Conservation (phyloP, 1,284 basidiomycete genomes). For the Ceratobasidium sp. region DNA sequence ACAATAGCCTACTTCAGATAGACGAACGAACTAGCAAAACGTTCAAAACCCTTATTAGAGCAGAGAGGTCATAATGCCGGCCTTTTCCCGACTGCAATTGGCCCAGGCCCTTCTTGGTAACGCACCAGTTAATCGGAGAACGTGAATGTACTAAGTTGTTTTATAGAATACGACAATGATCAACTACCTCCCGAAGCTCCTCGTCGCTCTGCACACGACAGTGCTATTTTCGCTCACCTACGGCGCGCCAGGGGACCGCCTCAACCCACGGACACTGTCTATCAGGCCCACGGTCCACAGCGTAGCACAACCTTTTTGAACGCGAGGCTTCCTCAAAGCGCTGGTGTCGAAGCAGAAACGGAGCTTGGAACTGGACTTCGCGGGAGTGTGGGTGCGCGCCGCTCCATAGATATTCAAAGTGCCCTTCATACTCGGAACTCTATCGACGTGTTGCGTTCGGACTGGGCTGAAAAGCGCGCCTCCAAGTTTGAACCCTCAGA, state of each 20-base stretch:
- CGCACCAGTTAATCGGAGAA: constrained; percentile 36
- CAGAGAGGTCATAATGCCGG: constrained; percentile 47
- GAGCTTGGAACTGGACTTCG: constrained; percentile 74
- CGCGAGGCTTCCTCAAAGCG: constrained; percentile 67
- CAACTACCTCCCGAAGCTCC: constrained; percentile 64
- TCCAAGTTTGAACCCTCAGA: constrained; percentile 16
- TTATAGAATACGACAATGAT: constrained; percentile 82
- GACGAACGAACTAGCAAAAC: background rate
- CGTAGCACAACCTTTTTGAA: constrained; percentile 62
- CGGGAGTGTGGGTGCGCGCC: constrained; percentile 58
- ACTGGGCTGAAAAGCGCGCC: constrained; percentile 25
- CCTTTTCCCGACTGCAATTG: constrained; percentile 79
- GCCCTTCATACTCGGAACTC: constrained; percentile 25
- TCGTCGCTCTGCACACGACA: constrained; percentile 72
- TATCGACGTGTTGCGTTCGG: constrained; percentile 19
- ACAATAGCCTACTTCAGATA: background rate
- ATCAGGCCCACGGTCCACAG: background rate
- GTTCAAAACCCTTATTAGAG: background rate
- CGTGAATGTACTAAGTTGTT: constrained; percentile 7
- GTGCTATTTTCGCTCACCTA: constrained; percentile 66
- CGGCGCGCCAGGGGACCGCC: constrained; percentile 32
- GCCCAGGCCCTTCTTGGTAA: constrained; percentile 78
- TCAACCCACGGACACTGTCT: constrained; percentile 18
- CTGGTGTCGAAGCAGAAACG: constrained; percentile 58
- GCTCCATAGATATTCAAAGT: constrained; percentile 35